phyloP scores from a whole-genome alignment of 139 green algal genomes.

The Chlorella sp. region DNA sequence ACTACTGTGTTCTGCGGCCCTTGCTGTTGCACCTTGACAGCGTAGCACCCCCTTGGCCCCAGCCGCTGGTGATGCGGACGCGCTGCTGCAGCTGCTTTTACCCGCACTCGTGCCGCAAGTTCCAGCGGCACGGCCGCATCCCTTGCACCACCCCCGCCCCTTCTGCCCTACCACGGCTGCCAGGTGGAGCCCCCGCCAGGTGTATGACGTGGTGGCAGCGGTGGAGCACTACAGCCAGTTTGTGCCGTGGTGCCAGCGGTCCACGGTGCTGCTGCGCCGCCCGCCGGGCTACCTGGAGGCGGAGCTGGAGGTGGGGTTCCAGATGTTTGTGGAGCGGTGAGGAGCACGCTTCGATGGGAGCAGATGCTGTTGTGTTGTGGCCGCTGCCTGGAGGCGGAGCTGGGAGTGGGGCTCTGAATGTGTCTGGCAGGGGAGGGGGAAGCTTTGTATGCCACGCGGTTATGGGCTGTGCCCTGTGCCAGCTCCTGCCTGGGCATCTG shows the following conservation, averaged over 20 bases:
- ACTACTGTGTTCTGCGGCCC: background rate
- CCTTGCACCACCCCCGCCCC: background rate
- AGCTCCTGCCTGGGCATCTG: too few relatives aligned
- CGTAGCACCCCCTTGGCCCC: too few relatives aligned
- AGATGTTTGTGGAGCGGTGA: conserved; percentile 76
- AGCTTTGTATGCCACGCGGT: too few relatives aligned
- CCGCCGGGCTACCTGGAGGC: conserved; percentile 78
- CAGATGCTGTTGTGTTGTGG: background rate
- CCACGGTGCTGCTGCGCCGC: conserved; percentile 44
- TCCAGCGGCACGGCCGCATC: background rate
- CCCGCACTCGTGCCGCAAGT: too few relatives aligned
- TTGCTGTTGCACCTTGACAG: background rate
- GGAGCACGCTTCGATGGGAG: background rate
- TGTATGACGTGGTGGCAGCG: conserved; percentile 85
- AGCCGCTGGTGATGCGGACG: too few relatives aligned
- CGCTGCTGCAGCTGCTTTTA: too few relatives aligned
- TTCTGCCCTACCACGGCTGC: too few relatives aligned
- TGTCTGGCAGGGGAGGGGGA: background rate
- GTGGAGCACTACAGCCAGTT: conserved; percentile 90
- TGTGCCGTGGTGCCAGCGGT: conserved; percentile 89
- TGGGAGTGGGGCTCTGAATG: background rate
- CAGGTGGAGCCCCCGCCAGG: conserved; percentile 79
- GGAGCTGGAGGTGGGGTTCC: conserved; percentile 94
- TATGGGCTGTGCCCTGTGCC: too few relatives aligned
- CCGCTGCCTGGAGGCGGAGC: background rate